A percentile compares a stretch with the other conserved stretches of the same genome.
Evolutionary conservation across 2,329 filamentous ascomycete genomes (phyloP).

Genomic region (Clarireedia sp.): DNA sequence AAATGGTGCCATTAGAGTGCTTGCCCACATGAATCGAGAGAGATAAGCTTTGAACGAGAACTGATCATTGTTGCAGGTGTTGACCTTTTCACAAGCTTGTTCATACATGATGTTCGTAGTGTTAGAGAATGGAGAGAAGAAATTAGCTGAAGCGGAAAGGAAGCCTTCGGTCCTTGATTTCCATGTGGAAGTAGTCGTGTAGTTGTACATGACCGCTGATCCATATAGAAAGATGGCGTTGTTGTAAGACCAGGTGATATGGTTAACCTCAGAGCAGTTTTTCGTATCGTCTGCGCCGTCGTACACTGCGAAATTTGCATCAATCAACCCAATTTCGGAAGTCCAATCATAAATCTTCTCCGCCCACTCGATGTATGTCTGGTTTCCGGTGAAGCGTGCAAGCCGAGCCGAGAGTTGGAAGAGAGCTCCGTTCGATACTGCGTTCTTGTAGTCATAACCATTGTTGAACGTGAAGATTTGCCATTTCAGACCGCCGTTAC

Average conservation of each 20-base stretch:
- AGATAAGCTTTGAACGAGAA: constrained; percentile 62
- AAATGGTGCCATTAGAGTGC: constrained; percentile 48
- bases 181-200: constrained; percentile 48
- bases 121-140: constrained; percentile 46
- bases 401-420: constrained; percentile 74
- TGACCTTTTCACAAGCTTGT: constrained; percentile 52
- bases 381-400: constrained; percentile 59
- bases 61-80: constrained; percentile 55
- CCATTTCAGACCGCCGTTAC: constrained; percentile 69
- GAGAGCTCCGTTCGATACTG: constrained; percentile 72
- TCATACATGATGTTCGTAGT: constrained; percentile 57
- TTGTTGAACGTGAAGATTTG: constrained; percentile 73
- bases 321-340: constrained; percentile 47
- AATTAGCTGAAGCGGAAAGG: constrained; percentile 42
- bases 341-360: constrained; percentile 61
- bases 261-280: constrained; percentile 46
- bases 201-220: constrained; percentile 54
- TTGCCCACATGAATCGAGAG: constrained; percentile 54
- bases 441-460: constrained; percentile 78
- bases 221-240: constrained; percentile 59
- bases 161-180: constrained; percentile 43
- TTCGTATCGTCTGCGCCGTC: constrained; percentile 48
- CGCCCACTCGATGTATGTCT: constrained; percentile 61
- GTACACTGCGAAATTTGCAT: constrained; percentile 44
- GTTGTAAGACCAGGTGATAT: constrained; percentile 56